phyloP scores from a whole-genome alignment of 805 yeast genomes.

The Ogataea methanolica region DNA sequence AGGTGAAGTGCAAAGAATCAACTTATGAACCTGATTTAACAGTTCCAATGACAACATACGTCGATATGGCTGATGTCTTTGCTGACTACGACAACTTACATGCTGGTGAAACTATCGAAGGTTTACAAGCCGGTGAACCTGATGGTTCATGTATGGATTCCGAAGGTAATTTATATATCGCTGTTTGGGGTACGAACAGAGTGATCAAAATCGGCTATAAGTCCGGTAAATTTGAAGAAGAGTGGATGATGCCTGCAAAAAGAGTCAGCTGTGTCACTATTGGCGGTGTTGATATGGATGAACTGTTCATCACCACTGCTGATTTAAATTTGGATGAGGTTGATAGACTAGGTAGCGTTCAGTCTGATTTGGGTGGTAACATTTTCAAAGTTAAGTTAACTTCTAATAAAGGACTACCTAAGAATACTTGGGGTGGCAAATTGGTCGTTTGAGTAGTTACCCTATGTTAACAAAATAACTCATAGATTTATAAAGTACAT shows the following conservation, averaged over 20 bases:
- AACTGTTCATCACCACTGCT: slow-evolving; percentile 66
- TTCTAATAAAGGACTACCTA: slow-evolving; percentile 32
- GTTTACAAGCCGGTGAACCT: slow-evolving; percentile 51
- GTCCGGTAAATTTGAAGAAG: slow-evolving; percentile 47
- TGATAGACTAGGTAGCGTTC: slow-evolving; percentile 24
- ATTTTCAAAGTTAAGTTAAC: slow-evolving; percentile 43
- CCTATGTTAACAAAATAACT: slow-evolving; percentile 7
- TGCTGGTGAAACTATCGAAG: slow-evolving; percentile 13
- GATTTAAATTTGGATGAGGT: slow-evolving; percentile 41
- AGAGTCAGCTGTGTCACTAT: slow-evolving; percentile 64
- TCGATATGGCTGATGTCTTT: slow-evolving; percentile 27
- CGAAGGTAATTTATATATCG: slow-evolving; percentile 53
- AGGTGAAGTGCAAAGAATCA: slow-evolving; percentile 35
- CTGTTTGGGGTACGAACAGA: slow-evolving; percentile 58
- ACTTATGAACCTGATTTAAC: slow-evolving; percentile 28
- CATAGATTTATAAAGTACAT: background rate
- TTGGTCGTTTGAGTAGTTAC: slow-evolving; percentile 9
- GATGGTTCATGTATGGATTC: slow-evolving; percentile 71
- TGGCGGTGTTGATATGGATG: slow-evolving; percentile 56
- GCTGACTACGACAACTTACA: slow-evolving; percentile 2
- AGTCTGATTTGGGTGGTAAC: slow-evolving; percentile 54
- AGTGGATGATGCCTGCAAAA: slow-evolving; percentile 51
- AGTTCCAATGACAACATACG: slow-evolving; percentile 33
- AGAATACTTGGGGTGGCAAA: slow-evolving; percentile 24
- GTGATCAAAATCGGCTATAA: slow-evolving; percentile 47